A percentile compares a stretch with the other conserved stretches of the same genome.
Conservation (phyloP, 345 rosid species). For the Arabidopsis suecica region DNA sequence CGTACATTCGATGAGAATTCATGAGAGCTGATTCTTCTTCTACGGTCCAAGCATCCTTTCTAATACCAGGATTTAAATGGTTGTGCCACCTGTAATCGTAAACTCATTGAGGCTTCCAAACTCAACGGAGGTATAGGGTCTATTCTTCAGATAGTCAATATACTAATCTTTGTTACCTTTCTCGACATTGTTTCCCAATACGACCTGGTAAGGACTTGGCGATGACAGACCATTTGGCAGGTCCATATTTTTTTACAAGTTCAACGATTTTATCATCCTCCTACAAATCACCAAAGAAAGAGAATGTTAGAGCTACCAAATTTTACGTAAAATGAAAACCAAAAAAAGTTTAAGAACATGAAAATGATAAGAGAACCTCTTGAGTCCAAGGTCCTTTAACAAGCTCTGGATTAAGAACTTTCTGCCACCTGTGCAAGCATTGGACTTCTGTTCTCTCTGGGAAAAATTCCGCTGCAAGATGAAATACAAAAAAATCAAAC, state of each 20-base stretch:
- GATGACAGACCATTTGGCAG: slow-evolving; percentile 95
- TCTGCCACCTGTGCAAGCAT: slow-evolving; percentile 98
- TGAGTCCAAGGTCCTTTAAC: slow-evolving; percentile 97
- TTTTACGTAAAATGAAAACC: slow-evolving; percentile 12
- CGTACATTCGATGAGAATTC: slow-evolving; percentile 76
- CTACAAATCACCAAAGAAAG: slow-evolving; percentile 44
- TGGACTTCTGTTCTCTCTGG: slow-evolving; percentile 95
- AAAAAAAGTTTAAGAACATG: background rate
- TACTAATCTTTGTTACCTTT: slow-evolving; percentile 60
- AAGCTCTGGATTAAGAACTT: slow-evolving; percentile 95
- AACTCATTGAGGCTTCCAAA: slow-evolving; percentile 22
- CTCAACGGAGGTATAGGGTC: slow-evolving; percentile 7
- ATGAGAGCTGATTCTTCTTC: slow-evolving; percentile 87
- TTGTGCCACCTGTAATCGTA: slow-evolving; percentile 84
- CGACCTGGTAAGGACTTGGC: slow-evolving; percentile 92
- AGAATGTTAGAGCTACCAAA: background rate
- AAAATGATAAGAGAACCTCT: slow-evolving; percentile 59
- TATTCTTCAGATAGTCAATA: background rate
- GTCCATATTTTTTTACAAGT: slow-evolving; percentile 77
- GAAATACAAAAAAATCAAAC: slow-evolving; percentile 11
- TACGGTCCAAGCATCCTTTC: slow-evolving; percentile 85
- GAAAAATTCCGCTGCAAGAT: slow-evolving; percentile 75
- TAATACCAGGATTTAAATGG: slow-evolving; percentile 95
- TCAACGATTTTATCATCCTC: slow-evolving; percentile 87
- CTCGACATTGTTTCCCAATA: slow-evolving; percentile 97